A percentile compares a stretch with the other conserved stretches of the same genome.
These are phyloP conservation scores for Mrakia hoshinonis DNA, from an alignment of 768 basidiomycete genomes.

Conservation along the genomic window DNA sequence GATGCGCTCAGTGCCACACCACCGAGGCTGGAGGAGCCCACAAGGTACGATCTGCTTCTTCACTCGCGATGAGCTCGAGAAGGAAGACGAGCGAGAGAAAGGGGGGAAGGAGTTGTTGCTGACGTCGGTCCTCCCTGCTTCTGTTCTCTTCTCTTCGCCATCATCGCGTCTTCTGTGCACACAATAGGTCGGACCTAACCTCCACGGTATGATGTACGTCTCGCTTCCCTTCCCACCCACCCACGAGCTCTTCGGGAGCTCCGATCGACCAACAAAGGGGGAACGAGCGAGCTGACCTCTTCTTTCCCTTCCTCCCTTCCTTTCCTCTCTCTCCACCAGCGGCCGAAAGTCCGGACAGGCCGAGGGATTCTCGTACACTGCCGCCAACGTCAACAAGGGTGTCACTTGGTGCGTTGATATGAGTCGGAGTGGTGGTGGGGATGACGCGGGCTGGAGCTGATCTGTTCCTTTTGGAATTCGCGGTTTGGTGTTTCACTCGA, in stretches of 20 bases:
- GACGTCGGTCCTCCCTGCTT: background rate
- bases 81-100: background rate
- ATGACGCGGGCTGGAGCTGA: background rate
- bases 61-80: background rate
- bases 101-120: background rate
- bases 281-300: background rate
- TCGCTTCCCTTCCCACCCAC: background rate
- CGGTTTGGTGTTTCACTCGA: background rate
- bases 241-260: background rate
- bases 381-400: constrained; percentile 92
- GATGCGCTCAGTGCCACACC: constrained; percentile 31
- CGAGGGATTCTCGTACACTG: constrained; percentile 80
- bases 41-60: constrained; percentile 19
- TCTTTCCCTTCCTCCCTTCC: background rate
- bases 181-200: constrained; percentile 73
- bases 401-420: constrained; percentile 54
- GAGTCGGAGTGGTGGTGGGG: background rate
- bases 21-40: constrained; percentile 27
- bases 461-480: background rate
- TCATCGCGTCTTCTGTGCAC: background rate
- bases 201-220: constrained; percentile 62
- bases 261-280: background rate
- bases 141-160: constrained; percentile 14
- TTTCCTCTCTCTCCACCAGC: background rate
- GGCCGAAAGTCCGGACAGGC: constrained; percentile 62